phyloP scores from a whole-genome alignment of 208 protist genomes.

The Crithidia thermophila region DNA sequence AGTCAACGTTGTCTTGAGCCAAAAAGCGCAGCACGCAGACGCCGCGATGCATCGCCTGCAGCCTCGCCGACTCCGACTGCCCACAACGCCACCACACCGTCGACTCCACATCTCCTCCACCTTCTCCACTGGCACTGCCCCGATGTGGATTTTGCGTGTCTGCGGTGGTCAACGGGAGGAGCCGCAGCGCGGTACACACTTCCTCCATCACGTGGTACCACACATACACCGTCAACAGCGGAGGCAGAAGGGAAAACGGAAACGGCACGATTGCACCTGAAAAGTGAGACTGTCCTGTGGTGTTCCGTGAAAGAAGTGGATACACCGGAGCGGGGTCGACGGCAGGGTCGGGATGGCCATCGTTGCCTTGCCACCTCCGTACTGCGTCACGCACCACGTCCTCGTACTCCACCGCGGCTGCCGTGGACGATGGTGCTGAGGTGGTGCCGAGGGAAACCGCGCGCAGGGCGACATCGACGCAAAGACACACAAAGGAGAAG shows the following conservation, averaged over 20 bases:
- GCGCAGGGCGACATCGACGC: constrained; percentile 22
- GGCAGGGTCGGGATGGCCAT: too few relatives aligned
- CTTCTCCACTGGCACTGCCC: not conserved
- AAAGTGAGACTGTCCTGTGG: not conserved
- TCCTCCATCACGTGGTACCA: constrained; percentile 31
- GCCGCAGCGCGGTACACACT: constrained; percentile 16
- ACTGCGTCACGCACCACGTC: not conserved
- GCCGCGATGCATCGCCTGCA: constrained; percentile 22
- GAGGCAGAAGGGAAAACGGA: constrained; percentile 25
- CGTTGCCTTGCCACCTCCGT: not conserved
- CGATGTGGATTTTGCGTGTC: too few relatives aligned
- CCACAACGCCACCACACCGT: constrained; percentile 10
- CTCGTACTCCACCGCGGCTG: constrained; percentile 13
- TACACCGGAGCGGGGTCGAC: constrained; percentile 13
- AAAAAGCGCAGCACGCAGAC: constrained; percentile 32
- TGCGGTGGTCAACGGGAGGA: constrained; percentile 1
- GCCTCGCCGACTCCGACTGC: not conserved
- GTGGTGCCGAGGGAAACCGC: too few relatives aligned
- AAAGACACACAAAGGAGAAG: constrained; percentile 19
- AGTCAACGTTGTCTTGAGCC: constrained; percentile 3
- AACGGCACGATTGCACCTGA: constrained; percentile 4
- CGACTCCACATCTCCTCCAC: not conserved
- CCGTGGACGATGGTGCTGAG: not conserved
- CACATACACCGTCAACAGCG: constrained; percentile 28
- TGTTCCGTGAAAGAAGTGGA: constrained; percentile 13